phyloP scores from a whole-genome alignment of 306 rosid genomes.

The Echinosophora koreensis region DNA sequence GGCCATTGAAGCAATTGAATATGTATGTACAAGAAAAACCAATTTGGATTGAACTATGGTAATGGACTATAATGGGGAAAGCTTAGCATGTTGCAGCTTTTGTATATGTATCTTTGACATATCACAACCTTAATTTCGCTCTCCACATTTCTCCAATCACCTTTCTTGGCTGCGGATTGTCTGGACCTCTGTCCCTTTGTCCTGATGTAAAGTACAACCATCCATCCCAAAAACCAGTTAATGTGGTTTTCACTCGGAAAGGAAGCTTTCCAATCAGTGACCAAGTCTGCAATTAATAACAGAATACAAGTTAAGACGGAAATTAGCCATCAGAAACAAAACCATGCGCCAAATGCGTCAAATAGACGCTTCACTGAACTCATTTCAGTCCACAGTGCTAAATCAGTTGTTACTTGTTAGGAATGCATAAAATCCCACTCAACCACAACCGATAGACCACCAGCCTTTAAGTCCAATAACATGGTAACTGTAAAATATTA shows the following conservation, averaged over 20 bases:
- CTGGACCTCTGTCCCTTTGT: constrained; percentile 91
- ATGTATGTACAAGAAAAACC: background rate
- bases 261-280: constrained; percentile 97
- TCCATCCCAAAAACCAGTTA: constrained; percentile 87
- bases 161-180: constrained; percentile 80
- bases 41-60: background rate
- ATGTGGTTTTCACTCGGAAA: constrained; percentile 79
- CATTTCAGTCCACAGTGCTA: too few relatives aligned
- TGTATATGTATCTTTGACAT: constrained; percentile 8
- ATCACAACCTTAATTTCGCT: constrained; percentile 63
- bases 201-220: constrained; percentile 92
- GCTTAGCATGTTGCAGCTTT: background rate
- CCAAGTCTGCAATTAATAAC: constrained; percentile 65
- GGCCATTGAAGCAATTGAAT: constrained; percentile 24
- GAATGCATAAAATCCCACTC: too few relatives aligned
- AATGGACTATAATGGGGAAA: constrained; percentile 2
- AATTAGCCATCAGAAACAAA: background rate
- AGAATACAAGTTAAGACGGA: background rate
- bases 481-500: background rate
- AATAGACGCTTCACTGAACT: too few relatives aligned
- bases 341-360: too few relatives aligned
- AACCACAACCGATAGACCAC: too few relatives aligned
- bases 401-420: too few relatives aligned
- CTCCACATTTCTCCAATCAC: constrained; percentile 84
- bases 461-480: too few relatives aligned